Base-by-base conservation (phyloP, 306 rosid genomes). In the Cucurbita maxima region DNA sequence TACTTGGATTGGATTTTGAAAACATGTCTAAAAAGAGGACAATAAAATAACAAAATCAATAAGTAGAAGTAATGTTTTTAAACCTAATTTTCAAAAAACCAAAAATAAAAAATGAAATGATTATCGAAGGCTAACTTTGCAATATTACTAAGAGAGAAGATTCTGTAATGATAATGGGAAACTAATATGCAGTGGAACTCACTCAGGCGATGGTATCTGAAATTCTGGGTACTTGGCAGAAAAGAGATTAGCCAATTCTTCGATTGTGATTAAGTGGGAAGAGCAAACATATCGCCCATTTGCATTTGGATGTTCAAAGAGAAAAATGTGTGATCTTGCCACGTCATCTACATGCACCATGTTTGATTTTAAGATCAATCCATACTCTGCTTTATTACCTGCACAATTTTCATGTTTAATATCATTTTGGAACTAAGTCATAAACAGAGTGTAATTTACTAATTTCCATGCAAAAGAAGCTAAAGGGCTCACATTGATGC, bases 271-370 rank as follows among this genome's bases (percentile, higher is more conserved):
- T 44, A 14, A 15, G 58, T 72, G 73, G 13, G 84, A 75, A 34
- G 90, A 85, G 36, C 97, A 91, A 82, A 74, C 37, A 45, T 84
- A 91, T 69, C 92, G 82, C 25, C 92, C 96, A 19, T 74, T 81
- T 4, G 83, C 85, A 76, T 75, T 74, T 34, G 88, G 79, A 60
- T 83, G 76, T 76, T 88, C 91, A 36, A 88, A 80, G 16, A 85
- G 81, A 69, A 80, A 86, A 16, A 88, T 84, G 19, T 88, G 88
- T 58, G 90, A 84, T 51, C 90, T 80, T 1, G 82, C 86, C 25
- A 84, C 76, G 55, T 90, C 96, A 58, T 88, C 91, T 16, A 83
- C 88, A 76, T 90, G 87, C 20, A 82, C 96, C 82, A 88, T 25
- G 76, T 76, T 68, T 0, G 43, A 6, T 50, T 72, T 75, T 11